Percentiles rank a stretch among this genome's conserved stretches.
Conservation (phyloP, 2,329 filamentous ascomycete genomes). For the Stylonectria norvegica region DNA sequence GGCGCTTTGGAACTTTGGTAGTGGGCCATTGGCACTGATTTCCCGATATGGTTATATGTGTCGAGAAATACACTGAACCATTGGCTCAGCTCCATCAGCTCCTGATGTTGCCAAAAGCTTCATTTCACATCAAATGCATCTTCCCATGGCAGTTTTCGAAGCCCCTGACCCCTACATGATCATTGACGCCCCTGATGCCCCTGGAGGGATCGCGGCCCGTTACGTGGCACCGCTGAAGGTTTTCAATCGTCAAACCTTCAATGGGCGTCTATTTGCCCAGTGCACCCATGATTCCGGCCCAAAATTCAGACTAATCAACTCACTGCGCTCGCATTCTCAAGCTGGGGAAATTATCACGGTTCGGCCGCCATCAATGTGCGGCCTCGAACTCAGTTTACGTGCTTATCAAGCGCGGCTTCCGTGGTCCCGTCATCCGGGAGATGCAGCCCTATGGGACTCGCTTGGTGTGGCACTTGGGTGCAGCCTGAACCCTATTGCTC, state of each 20-base stretch:
- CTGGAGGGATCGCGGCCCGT: not conserved
- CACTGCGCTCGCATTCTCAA: too few relatives aligned
- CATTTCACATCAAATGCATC: too few relatives aligned
- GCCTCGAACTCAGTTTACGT: constrained; percentile 10
- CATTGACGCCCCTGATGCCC: not conserved
- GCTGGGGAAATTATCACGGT: too few relatives aligned
- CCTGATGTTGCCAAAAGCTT: too few relatives aligned
- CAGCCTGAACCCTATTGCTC: not conserved
- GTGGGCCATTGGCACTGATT: too few relatives aligned
- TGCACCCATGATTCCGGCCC: too few relatives aligned
- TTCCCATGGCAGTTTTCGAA: too few relatives aligned
- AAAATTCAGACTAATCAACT: too few relatives aligned
- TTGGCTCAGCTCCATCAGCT: constrained; percentile 11
- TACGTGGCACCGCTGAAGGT: not conserved
- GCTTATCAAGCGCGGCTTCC: constrained; percentile 14
- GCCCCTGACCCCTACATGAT: not conserved
- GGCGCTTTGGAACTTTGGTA: constrained; percentile 7
- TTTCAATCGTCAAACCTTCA: too few relatives aligned
- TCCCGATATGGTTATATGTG: constrained; percentile 20
- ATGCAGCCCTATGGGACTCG: constrained; percentile 10
- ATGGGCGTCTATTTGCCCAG: too few relatives aligned
- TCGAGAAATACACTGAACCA: constrained; percentile 17
- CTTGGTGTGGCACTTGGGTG: constrained; percentile 9
- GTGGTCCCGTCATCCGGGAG: not conserved
- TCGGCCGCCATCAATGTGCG: too few relatives aligned